Percentiles rank a stretch among this genome's conserved stretches.
phyloP scores from a whole-genome alignment of 2,329 filamentous ascomycete species.

The Rhexocercosporidium sp. region DNA sequence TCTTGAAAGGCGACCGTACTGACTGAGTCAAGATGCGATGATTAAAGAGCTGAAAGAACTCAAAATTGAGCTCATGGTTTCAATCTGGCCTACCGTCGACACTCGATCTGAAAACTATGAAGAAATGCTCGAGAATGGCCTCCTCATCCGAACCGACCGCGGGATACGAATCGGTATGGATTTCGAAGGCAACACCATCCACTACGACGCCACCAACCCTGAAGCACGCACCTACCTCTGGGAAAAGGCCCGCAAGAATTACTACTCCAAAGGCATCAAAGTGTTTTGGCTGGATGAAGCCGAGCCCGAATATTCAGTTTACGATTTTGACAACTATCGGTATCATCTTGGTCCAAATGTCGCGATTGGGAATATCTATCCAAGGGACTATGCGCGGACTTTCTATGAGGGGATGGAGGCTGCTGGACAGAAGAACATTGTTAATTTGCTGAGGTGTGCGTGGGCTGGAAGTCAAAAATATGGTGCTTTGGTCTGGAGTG shows the following conservation, averaged over 20 bases:
- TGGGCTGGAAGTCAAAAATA: conserved; percentile 67
- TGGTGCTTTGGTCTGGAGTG: conserved; percentile 69
- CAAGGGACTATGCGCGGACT: conserved; percentile 59
- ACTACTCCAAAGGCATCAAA: conserved; percentile 65
- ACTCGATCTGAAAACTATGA: conserved; percentile 61
- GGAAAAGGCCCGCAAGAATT: conserved; percentile 62
- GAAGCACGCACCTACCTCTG: conserved; percentile 63
- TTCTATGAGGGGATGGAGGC: conserved; percentile 64
- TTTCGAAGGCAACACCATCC: conserved; percentile 61
- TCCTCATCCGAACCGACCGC: conserved; percentile 64
- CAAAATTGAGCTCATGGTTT: conserved; percentile 70
- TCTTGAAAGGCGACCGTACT: not conserved
- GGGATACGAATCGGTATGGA: conserved; percentile 64
- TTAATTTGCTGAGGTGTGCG: conserved; percentile 63
- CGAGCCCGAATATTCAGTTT: conserved; percentile 67
- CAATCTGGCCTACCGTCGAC: conserved; percentile 72
- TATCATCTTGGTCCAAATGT: conserved; percentile 61
- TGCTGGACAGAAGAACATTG: conserved; percentile 59
- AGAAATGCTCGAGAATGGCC: conserved; percentile 65
- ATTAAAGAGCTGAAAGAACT: conserved; percentile 62
- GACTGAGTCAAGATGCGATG: conserved; percentile 57
- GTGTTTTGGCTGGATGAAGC: conserved; percentile 74
- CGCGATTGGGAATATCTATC: conserved; percentile 64
- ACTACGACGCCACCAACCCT: conserved; percentile 69
- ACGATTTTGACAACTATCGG: conserved; percentile 71